Evolutionary conservation across 73 alveolate genomes (phyloP), one percentile per base, ranked within the genome.

Genomic region (Symbiodinium pilosum): DNA sequence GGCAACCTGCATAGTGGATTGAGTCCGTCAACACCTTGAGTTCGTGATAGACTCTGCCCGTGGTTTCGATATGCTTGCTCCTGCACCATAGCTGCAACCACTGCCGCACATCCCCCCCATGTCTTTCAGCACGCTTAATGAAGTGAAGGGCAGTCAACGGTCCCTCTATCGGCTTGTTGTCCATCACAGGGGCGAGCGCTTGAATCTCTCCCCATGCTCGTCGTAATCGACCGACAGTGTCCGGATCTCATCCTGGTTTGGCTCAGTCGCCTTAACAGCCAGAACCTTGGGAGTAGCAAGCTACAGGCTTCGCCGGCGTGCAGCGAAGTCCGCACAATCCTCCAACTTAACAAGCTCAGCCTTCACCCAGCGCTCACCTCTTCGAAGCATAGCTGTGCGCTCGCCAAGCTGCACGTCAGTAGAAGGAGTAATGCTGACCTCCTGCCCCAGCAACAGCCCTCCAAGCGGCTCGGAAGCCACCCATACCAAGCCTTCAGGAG

Each of bases 401-500:
- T 77, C 54, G 1, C 56, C 43, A 21, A 28, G 18, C 32, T 18
- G 20, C 5, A 84, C 81, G 20, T 12, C 75, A 2, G 26, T 40
- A 8, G 73, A 39, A 2, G 47, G 87, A 28, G 21, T 12, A 28
- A 84, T 26, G 14, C 24, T 38, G 43, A 42, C 32, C 81, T 84
- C 93, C 30, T 84, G 73, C 0, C 93, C 93, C 9, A 84, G 47
- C 34, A 0, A 0, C 75, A 36, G 30, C 2, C 77, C 93, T 20
- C 93, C 73, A 1, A 6, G 11, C 16, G 73, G n/a, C 51, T 84
- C 93, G 44, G 30, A 71, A 24, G 77, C 30, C 0, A 84, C 20
- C 93, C 93, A 84, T 8, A 84, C 75, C 34, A 11, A 84, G 0
- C 93, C 93, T 8, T 84, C 93, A 21, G 73, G 75, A 21, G 93